Percentiles rank a stretch among this genome's conserved stretches.
Conservation (phyloP, 2,329 filamentous ascomycete species). For the Penicillium sp. region DNA sequence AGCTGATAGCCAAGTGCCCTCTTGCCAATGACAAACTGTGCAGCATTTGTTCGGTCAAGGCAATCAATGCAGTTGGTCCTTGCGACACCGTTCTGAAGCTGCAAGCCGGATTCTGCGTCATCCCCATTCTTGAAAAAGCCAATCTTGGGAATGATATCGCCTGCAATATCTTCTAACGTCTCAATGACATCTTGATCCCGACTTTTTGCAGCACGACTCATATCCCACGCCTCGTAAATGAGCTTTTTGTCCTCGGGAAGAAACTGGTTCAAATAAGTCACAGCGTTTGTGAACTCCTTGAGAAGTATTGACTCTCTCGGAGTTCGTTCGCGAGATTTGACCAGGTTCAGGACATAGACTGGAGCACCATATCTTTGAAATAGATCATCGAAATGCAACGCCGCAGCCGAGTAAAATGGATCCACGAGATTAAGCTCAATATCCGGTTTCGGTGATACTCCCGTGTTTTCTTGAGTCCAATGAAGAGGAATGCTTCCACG, state of each 20-base stretch:
- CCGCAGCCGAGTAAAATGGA: constrained; percentile 90
- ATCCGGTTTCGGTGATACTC: constrained; percentile 92
- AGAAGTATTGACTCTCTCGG: constrained; percentile 90
- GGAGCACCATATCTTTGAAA: constrained; percentile 92
- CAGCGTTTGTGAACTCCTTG: constrained; percentile 79
- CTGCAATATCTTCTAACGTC: constrained; percentile 83
- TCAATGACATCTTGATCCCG: constrained; percentile 92
- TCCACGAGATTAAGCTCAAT: constrained; percentile 95
- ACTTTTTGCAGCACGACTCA: constrained; percentile 92
- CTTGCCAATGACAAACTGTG: constrained; percentile 97
- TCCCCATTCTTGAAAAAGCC: constrained; percentile 96
- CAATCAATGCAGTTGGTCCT: constrained; percentile 98
- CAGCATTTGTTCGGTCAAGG: constrained; percentile 92
- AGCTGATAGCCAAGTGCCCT: constrained; percentile 88
- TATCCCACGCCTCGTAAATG: constrained; percentile 93
- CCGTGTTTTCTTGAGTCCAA: constrained; percentile 95
- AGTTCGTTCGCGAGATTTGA: constrained; percentile 83
- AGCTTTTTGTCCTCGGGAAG: constrained; percentile 81
- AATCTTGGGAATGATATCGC: constrained; percentile 79
- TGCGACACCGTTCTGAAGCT: constrained; percentile 85
- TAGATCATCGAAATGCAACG: constrained; percentile 90
- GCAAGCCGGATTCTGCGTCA: constrained; percentile 61
- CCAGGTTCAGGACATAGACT: constrained; percentile 85
- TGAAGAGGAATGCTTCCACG: constrained; percentile 94
- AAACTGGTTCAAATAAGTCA: constrained; percentile 92